Conservation (phyloP, 768 basidiomycete species). For the Floccularia luteovirens region DNA sequence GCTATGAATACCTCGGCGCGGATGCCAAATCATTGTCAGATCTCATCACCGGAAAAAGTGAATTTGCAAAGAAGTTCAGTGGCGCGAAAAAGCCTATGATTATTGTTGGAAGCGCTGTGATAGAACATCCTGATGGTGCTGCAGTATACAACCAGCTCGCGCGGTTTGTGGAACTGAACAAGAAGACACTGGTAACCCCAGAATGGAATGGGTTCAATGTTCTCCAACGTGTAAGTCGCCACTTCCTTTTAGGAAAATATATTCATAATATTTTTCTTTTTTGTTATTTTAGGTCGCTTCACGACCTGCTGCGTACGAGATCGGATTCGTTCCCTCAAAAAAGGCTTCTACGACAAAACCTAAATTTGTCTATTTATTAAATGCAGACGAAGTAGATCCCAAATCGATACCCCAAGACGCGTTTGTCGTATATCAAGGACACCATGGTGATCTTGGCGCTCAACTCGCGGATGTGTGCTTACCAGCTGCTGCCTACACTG, state of each 20-base stretch:
- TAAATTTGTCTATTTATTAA: slow-evolving; percentile 95
- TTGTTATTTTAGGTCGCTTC: slow-evolving; percentile 64
- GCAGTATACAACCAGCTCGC: slow-evolving; percentile 71
- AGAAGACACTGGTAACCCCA: slow-evolving; percentile 65
- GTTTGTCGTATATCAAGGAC: slow-evolving; percentile 98
- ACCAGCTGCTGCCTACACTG: slow-evolving; percentile 91
- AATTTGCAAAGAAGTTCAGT: slow-evolving; percentile 83
- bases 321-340: slow-evolving; percentile 86
- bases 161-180: slow-evolving; percentile 75
- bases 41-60: slow-evolving; percentile 70
- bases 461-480: slow-evolving; percentile 96
- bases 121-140: slow-evolving; percentile 80
- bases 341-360: slow-evolving; percentile 68
- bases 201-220: slow-evolving; percentile 96
- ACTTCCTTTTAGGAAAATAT: slow-evolving; percentile 2
- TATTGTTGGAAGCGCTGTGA: slow-evolving; percentile 83
- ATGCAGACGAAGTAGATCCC: slow-evolving; percentile 91
- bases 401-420: slow-evolving; percentile 83
- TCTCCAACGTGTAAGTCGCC: slow-evolving; percentile 72
- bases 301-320: slow-evolving; percentile 88
- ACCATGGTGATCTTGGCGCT: slow-evolving; percentile 95
- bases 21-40: slow-evolving; percentile 68
- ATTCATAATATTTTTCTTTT: slow-evolving; percentile 1
- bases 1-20: slow-evolving; percentile 85
- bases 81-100: slow-evolving; percentile 87